These are phyloP conservation scores for Lipomyces sp. DNA, from an alignment of 805 yeast genomes.

Conservation along the genomic window DNA sequence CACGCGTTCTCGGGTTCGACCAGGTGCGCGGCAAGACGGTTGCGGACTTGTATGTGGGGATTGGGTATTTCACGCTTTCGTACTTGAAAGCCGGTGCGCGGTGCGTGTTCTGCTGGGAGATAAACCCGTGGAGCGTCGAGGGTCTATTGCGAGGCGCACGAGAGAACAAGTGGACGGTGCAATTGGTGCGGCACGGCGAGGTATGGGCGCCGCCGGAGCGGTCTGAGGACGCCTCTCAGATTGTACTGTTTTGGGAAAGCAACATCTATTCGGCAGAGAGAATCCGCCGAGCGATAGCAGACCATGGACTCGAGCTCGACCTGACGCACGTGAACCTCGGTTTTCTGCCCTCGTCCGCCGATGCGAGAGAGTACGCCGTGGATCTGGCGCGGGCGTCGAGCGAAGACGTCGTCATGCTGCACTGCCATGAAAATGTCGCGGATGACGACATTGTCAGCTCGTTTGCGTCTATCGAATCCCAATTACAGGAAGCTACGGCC, in stretches of 20 bases:
- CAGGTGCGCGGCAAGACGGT: slow-evolving; percentile 45
- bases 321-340: slow-evolving; percentile 73
- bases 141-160: slow-evolving; percentile 60
- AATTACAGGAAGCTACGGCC: slow-evolving; percentile 18
- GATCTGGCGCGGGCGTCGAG: slow-evolving; percentile 25
- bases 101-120: slow-evolving; percentile 69
- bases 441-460: slow-evolving; percentile 42
- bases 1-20: slow-evolving; percentile 51
- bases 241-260: slow-evolving; percentile 60
- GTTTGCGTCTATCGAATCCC: slow-evolving; percentile 26
- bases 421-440: slow-evolving; percentile 74
- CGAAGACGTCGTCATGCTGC: slow-evolving; percentile 37
- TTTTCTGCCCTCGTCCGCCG: slow-evolving; percentile 65
- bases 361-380: slow-evolving; percentile 54
- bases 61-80: slow-evolving; percentile 76
- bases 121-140: slow-evolving; percentile 79
- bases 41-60: slow-evolving; percentile 76
- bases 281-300: slow-evolving; percentile 13
- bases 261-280: slow-evolving; percentile 53
- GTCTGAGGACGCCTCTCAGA: slow-evolving; percentile 24
- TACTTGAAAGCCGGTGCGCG: slow-evolving; percentile 57
- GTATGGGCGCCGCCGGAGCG: slow-evolving; percentile 36
- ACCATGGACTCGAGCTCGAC: slow-evolving; percentile 20
- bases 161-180: slow-evolving; percentile 44
- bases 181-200: slow-evolving; percentile 39